These are phyloP conservation scores for Thinopyrum elongatum DNA, from an alignment of 176 grass and related monocot genomes.

Conservation along the genomic window DNA sequence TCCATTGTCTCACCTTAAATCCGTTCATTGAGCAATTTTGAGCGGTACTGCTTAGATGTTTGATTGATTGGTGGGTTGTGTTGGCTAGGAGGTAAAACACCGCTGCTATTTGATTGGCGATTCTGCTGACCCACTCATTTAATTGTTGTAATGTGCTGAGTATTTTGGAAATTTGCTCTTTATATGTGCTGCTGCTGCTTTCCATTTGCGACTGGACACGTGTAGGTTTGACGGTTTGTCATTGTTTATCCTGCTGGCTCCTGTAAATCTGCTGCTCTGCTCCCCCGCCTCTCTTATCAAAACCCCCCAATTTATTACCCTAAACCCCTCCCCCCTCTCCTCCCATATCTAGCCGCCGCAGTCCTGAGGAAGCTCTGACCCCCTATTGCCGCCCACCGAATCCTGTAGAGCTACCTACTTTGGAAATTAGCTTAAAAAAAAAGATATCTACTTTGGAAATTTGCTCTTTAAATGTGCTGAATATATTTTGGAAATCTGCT, in stretches of 20 bases:
- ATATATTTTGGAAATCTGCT: too few relatives aligned
- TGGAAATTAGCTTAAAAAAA: too few relatives aligned
- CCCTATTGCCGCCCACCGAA: background rate
- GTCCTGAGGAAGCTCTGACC: background rate
- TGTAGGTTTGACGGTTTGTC: background rate
- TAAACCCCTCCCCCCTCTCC: background rate
- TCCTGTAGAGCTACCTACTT: too few relatives aligned
- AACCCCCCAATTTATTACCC: background rate
- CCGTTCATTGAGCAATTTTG: background rate
- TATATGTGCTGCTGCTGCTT: background rate
- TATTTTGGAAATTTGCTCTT: background rate
- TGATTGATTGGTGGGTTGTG: constrained; percentile 19
- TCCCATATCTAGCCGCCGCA: background rate
- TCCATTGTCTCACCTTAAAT: background rate
- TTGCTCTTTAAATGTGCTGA: background rate
- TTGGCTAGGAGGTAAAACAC: background rate
- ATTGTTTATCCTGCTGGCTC: background rate
- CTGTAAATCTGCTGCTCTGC: background rate
- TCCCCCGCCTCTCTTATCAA: background rate
- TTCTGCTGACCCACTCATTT: background rate
- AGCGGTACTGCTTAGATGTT: background rate
- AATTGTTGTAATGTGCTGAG: background rate
- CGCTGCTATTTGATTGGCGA: background rate
- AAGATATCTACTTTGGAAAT: too few relatives aligned
- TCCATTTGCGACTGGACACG: background rate